Evolutionary conservation across 1,139 yeast genomes (phyloP), one percentile per base, ranked within the genome.

Genomic region (Taiozyma sp.): DNA sequence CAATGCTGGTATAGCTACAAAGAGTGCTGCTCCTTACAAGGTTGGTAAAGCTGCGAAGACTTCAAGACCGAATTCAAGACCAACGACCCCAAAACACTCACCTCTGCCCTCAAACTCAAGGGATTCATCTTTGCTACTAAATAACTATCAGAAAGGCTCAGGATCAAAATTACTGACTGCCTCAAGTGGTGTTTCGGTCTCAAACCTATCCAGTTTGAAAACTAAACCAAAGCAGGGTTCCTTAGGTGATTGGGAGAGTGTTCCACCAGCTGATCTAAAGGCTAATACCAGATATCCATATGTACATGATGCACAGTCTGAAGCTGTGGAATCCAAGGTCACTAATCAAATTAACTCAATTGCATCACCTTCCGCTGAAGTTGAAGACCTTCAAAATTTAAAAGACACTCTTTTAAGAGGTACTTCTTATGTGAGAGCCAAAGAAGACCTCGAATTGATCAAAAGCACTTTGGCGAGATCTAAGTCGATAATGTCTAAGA

Each of bases 401-500:
- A 51, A 49, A 23, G 47, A 52, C 3, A 23, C 57, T 2, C 36
- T 53, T 12, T n/a, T 50, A 9, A 46, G 48, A 49, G 45, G 32
- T 10, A 29, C 28, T 19, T 42, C 51, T 2, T 32, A 49, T 28
- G 48, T 43, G 1, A 36, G 47, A 32, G 23, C 50, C 12, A 51
- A 48, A 16, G 28, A 14, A n/a, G 48, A 44, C 16, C 16, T 51
- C 9, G 48, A 48, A 13, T 28, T 47, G 2, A 50, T 54, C 28
- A 55, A 56, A 24, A 24, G 5, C 0, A 32, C 43, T 6, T 44
- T 58, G 12, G 47, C 55, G 4, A 54, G 58, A 32, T 42, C 54
- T 3, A 53, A 44, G 40, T 51, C 56, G 3, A 19, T 43, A 4
- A 48, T 42, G 5, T 44, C 53, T 8, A 45, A 47, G 34, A 46